A percentile compares a stretch with the other conserved stretches of the same genome.
Conservation (phyloP, 768 basidiomycete species). For the Suillus subaureus region DNA sequence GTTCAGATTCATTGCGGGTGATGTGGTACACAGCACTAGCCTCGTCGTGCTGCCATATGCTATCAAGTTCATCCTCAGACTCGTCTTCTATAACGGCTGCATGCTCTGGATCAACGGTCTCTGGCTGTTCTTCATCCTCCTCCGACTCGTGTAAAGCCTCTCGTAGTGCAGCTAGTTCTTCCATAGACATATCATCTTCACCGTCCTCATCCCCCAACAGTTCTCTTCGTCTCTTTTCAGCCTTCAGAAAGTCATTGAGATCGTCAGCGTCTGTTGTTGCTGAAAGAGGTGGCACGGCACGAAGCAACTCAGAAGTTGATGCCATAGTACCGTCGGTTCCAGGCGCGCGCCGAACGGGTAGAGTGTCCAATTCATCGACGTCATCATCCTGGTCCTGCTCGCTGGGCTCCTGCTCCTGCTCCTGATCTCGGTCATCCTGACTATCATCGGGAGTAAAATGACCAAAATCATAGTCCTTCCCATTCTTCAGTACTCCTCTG, state of each 20-base stretch:
- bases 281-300: slow-evolving; percentile 46
- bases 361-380: slow-evolving; percentile 59
- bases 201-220: slow-evolving; percentile 31
- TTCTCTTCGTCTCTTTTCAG: slow-evolving; percentile 56
- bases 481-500: slow-evolving; percentile 61
- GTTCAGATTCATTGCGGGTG: slow-evolving; percentile 19
- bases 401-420: slow-evolving; percentile 40
- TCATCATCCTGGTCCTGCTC: slow-evolving; percentile 57
- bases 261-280: slow-evolving; percentile 59
- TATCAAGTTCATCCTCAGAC: slow-evolving; percentile 52
- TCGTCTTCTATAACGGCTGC: slow-evolving; percentile 24
- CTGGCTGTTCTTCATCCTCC: slow-evolving; percentile 14
- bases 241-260: slow-evolving; percentile 66
- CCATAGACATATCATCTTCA: slow-evolving; percentile 25
- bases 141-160: slow-evolving; percentile 20
- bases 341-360: slow-evolving; percentile 36
- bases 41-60: slow-evolving; percentile 44
- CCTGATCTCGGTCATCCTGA: slow-evolving; percentile 41
- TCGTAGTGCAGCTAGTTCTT: slow-evolving; percentile 17
- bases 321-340: slow-evolving; percentile 30
- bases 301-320: slow-evolving; percentile 34
- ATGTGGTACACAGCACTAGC: slow-evolving; percentile 40
- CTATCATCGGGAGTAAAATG: slow-evolving; percentile 45
- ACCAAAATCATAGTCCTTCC: slow-evolving; percentile 52
- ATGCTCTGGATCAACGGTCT: slow-evolving; percentile 1